These are phyloP conservation scores for Melampsora abietis-canadensis DNA, from an alignment of 1,284 basidiomycete species.

Conservation along the genomic window DNA sequence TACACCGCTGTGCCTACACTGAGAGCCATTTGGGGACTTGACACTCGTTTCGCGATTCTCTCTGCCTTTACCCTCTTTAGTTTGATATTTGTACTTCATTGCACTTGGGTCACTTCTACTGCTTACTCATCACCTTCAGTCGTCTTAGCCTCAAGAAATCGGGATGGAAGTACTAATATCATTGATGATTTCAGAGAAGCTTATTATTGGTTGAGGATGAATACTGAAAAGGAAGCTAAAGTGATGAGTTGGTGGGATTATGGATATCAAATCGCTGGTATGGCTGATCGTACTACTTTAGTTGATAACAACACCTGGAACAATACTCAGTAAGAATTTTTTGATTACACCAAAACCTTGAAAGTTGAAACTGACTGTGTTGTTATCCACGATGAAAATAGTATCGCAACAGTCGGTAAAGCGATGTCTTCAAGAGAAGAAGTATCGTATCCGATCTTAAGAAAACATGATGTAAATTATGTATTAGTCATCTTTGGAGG, in stretches of 20 bases:
- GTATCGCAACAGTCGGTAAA: conserved; percentile 91
- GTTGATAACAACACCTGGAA: conserved; percentile 99
- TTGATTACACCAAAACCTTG: background rate
- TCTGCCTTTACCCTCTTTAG: conserved; percentile 76
- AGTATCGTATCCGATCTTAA: conserved; percentile 90
- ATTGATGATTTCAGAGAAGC: conserved; percentile 99
- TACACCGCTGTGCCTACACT: conserved; percentile 52
- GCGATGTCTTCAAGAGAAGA: conserved; percentile 95
- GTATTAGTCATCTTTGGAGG: conserved; percentile 97
- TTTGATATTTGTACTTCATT: conserved; percentile 63
- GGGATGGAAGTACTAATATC: conserved; percentile 85
- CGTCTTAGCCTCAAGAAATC: conserved; percentile 75
- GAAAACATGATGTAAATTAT: conserved; percentile 97
- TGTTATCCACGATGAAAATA: conserved; percentile 61
- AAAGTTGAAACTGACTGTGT: background rate
- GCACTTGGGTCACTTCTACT: conserved; percentile 90
- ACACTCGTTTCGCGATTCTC: conserved; percentile 74
- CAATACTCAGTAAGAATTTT: conserved; percentile 69
- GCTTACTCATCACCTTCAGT: conserved; percentile 98
- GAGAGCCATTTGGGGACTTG: conserved; percentile 74
- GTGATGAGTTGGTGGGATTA: conserved; percentile 99
- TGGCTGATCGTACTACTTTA: conserved; percentile 93
- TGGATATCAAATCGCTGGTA: conserved; percentile 97
- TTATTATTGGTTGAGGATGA: conserved; percentile 98
- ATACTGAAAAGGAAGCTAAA: conserved; percentile 85